phyloP scores from a whole-genome alignment of 1,284 basidiomycete species.

The Inonotus hispidus region DNA sequence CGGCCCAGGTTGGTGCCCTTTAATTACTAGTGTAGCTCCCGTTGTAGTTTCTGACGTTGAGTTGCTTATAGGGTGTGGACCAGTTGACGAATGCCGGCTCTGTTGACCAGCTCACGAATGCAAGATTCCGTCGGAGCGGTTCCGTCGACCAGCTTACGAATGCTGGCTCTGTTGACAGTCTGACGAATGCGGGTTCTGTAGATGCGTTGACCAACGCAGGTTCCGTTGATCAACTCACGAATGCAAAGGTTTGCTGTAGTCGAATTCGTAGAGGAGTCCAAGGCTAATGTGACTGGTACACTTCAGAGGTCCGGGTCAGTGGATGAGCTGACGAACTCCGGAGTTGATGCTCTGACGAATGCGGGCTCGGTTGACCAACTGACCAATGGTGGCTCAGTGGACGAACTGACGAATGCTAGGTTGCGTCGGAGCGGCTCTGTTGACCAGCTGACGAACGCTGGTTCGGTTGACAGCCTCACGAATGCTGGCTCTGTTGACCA shows the following conservation, averaged over 20 bases:
- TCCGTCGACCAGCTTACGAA: background rate
- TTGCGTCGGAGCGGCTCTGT: background rate
- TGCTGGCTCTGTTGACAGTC: background rate
- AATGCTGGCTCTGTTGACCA: background rate
- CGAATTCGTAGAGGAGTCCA: background rate
- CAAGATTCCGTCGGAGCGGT: background rate
- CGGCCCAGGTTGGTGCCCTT: background rate
- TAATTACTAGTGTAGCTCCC: background rate
- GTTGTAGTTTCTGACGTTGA: background rate
- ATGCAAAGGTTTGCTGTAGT: background rate
- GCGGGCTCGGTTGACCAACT: background rate
- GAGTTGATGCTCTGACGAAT: background rate
- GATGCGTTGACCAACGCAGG: background rate
- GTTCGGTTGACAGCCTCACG: background rate
- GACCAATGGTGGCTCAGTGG: background rate
- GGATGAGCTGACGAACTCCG: background rate
- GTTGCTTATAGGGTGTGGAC: background rate
- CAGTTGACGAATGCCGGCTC: background rate
- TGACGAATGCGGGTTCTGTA: background rate
- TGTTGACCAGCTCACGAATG: background rate
- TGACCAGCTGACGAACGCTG: background rate
- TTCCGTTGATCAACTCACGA: background rate
- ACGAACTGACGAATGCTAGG: background rate
- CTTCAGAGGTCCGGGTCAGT: background rate
- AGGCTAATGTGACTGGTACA: background rate